Evolutionary conservation across 1,284 basidiomycete genomes (phyloP), one percentile per base, ranked within the genome.

Genomic region (Sparassis latifolia): DNA sequence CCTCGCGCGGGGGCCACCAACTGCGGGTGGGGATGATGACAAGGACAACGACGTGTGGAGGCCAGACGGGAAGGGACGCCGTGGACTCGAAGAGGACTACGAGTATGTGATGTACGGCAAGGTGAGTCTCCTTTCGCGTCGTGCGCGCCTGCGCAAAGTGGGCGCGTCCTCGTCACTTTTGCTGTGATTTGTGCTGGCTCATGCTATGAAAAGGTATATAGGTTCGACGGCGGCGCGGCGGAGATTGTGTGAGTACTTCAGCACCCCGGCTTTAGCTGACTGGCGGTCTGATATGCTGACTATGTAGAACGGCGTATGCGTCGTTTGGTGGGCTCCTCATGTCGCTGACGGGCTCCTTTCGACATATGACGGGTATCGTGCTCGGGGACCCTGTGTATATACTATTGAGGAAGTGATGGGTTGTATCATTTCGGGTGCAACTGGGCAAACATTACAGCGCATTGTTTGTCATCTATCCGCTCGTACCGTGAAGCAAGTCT

Each of bases 31-130:
- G 78, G 72, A 67, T 29, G 82, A 84, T 44, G 82, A 85, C 63
- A 86, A 90, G 67, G 84, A 90, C 56, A 72, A 78, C 49, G 79
- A 89, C 63, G 80, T 90, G 45, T 94, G 94, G 92, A 73, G 94
- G 67, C 89, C 92, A 65, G 88, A 92, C 71, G 82, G 90, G 48
- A 91, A 90, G 69, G 88, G 91, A 3, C 78, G 82, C 58, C 76
- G 86, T 64, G 95, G 95, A 0, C 68, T 99, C 33, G 95, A 97
- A 56, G 91, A 94, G 54, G 95, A 98, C 60, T 99, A 93, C 63
- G 96, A 98, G 66, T 99, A 99, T 74, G 96, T 99, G 57, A 97
- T 98, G 95, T 94, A 92, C 66, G 96, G 96, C 42, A 98, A 97
- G 83, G 92, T 94, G 59, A 59, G 83, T 54, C 35, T 12, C 12